Evolutionary conservation across 1,139 yeast species (phyloP).

Genomic region (Pneumocystis jirovecii): DNA sequence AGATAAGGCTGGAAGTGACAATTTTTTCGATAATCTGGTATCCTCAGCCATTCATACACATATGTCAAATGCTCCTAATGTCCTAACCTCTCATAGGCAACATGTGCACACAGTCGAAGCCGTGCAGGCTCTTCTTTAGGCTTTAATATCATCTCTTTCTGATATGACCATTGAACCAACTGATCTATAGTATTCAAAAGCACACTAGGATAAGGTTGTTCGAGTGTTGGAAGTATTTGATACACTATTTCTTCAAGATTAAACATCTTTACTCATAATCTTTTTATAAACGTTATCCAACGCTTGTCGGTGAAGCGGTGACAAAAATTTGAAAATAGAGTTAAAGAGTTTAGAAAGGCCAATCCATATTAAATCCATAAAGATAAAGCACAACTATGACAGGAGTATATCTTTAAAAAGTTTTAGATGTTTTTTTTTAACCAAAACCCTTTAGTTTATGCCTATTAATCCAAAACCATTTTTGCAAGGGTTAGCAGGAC

Average conservation of each 20-base stretch:
- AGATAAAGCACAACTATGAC: not conserved
- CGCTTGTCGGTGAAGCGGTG: not conserved
- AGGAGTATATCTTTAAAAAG: not conserved
- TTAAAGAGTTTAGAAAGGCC: not conserved
- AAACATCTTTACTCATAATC: not conserved
- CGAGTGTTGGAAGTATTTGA: constrained; percentile 6
- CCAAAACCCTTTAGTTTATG: constrained; percentile 32
- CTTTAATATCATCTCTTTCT: constrained; percentile 2
- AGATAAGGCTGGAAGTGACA: not conserved
- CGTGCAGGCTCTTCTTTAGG: constrained; percentile 10
- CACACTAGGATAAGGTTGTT: constrained; percentile 5
- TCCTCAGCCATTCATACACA: not conserved
- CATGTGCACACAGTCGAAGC: not conserved
- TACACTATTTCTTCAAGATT: constrained; percentile 4
- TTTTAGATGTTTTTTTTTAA: not conserved
- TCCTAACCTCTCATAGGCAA: not conserved
- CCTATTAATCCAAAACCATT: constrained; percentile 88
- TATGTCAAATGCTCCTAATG: not conserved
- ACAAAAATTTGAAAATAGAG: not conserved
- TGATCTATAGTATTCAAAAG: not conserved
- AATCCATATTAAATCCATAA: not conserved
- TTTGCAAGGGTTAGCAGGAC: constrained; percentile 54
- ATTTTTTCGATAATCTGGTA: not conserved
- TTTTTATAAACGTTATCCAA: not conserved
- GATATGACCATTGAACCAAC: constrained; percentile 7